A percentile compares a stretch with the other conserved stretches of the same genome.
phyloP scores from a whole-genome alignment of 2,329 filamentous ascomycete species.

The Monosporascus ibericus region DNA sequence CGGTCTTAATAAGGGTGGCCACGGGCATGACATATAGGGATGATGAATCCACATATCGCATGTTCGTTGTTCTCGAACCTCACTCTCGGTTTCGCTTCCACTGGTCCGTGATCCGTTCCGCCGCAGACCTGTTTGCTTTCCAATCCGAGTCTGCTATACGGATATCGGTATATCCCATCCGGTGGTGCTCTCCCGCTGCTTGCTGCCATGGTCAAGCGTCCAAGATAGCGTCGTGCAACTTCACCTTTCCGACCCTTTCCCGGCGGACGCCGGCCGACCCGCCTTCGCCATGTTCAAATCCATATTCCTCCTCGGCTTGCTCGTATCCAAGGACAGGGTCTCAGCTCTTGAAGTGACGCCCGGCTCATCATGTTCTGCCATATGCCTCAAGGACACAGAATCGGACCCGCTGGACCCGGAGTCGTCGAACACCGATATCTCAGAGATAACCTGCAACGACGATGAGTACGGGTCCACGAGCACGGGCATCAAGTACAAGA shows the following conservation, averaged over 20 bases:
- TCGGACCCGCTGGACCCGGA: constrained; percentile 27
- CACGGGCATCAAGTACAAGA: constrained; percentile 39
- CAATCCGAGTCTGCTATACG: background rate
- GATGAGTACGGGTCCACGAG: constrained; percentile 30
- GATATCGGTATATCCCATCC: constrained; percentile 4
- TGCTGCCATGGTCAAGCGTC: constrained; percentile 5
- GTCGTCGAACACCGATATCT: constrained; percentile 34
- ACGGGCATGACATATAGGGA: background rate
- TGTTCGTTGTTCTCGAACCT: background rate
- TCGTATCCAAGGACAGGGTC: constrained; percentile 10
- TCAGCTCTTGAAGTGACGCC: constrained; percentile 41
- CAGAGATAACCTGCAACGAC: constrained; percentile 43
- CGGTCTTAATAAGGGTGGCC: background rate
- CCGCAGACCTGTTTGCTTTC: background rate
- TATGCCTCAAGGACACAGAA: constrained; percentile 37
- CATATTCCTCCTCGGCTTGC: constrained; percentile 9
- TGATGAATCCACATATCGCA: background rate
- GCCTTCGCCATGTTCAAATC: constrained; percentile 3
- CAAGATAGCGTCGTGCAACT: constrained; percentile 1
- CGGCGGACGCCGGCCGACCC: constrained; percentile 2
- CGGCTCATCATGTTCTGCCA: constrained; percentile 41
- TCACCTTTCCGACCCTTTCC: background rate
- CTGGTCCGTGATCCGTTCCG: background rate
- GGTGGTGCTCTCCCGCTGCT: constrained; percentile 3
- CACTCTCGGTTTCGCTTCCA: background rate